Base-by-base conservation (phyloP, 192 early-diverging fungal species). In the Mortierella hygrophila region DNA sequence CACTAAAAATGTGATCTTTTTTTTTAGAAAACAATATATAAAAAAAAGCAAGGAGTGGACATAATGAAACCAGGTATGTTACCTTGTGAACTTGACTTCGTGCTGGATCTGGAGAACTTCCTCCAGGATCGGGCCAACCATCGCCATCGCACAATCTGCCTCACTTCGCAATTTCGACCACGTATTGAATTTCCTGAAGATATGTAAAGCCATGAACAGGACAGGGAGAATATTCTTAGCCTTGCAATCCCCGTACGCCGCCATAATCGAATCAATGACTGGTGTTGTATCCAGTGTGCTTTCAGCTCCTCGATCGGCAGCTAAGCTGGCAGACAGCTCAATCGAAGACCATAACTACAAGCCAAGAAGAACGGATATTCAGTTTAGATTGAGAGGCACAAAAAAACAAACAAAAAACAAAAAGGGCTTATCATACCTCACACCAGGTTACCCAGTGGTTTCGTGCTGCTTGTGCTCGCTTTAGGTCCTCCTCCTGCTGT, bases 31-130 rank as follows among this genome's bases (percentile, higher is more conserved):
- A n/a, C 10, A 47, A 44, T 44, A 44, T 5, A 7, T 23, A 63
- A 68, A 76, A 68, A 68, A 76, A 68, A 65, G 55, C 35, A 44
- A 65, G 2, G 11, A 68, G 38, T 65, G 8, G 38, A 41, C 21
- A 65, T 7, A 68, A 29, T 29, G 8, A 32, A 60, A 76, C 23
- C 60, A 46, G 32, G 15, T 18, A 69, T 41, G 41, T 65, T 47
- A 77, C 63, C 65, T 68, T 7, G 63, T 77, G 49, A 77, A 77
- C 68, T 77, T 77, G 63, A 77, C 26, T 68, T 77, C 63, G 6
- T 77, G 63, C 46, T 77, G 76, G 32, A 77, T 68, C 21, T 77
- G 57, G 40, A 76, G 55, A 76, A 76, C 21, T 13, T 63, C 75
- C 23, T 42, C 57, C 57, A 76, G 75, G 29, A 76, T 68, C 11